Evolutionary conservation across 352 stramenopile species (phyloP).

Genomic region (Thraustochytrium sp.): DNA sequence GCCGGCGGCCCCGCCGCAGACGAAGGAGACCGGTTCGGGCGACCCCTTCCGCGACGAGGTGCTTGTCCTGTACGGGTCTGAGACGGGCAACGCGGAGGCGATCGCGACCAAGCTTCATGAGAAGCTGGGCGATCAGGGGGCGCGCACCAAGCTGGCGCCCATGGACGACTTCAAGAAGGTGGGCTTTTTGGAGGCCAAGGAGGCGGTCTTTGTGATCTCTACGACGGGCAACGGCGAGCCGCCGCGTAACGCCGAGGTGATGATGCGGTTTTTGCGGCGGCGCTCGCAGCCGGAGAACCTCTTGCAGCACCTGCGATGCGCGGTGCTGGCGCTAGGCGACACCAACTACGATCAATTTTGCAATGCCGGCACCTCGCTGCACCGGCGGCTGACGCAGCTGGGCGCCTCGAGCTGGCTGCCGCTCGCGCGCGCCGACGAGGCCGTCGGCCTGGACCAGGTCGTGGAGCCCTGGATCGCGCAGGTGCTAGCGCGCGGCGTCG

Average conservation of each 20-base stretch:
- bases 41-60: not conserved
- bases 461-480: slow-evolving; percentile 81
- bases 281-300: slow-evolving; percentile 67
- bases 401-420: slow-evolving; percentile 69
- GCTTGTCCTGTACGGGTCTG: slow-evolving; percentile 64
- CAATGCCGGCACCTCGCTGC: slow-evolving; percentile 76
- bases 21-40: not conserved
- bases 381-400: slow-evolving; percentile 76
- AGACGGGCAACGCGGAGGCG: slow-evolving; percentile 70
- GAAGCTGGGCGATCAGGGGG: not conserved
- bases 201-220: slow-evolving; percentile 78
- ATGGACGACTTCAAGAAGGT: slow-evolving; percentile 17
- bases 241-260: slow-evolving; percentile 83
- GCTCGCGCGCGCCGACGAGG: slow-evolving; percentile 79
- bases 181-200: not conserved
- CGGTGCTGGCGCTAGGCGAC: slow-evolving; percentile 84
- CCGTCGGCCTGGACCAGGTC: slow-evolving; percentile 81
- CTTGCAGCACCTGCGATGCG: slow-evolving; percentile 68
- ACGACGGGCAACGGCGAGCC: slow-evolving; percentile 91
- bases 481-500: slow-evolving; percentile 53
- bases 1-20: too few species aligned
- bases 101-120: slow-evolving; percentile 60
- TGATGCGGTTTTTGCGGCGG: slow-evolving; percentile 83
- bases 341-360: slow-evolving; percentile 97
- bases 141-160: not conserved